These are phyloP conservation scores for Anthracocystis walkeri DNA, from an alignment of 1,284 basidiomycete species.

Conservation along the genomic window DNA sequence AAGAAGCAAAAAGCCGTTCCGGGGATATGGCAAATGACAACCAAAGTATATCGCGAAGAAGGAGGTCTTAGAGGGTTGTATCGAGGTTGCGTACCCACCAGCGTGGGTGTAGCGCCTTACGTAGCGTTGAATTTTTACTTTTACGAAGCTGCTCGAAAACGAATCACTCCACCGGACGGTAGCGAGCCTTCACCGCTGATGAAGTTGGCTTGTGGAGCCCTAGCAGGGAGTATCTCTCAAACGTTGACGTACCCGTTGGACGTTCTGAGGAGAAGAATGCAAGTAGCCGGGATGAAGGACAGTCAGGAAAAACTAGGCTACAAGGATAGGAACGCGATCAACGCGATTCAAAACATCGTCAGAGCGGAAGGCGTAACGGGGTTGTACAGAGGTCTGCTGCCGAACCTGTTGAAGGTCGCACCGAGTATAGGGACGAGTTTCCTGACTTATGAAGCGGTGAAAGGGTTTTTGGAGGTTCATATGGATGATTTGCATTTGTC, in stretches of 20 bases:
- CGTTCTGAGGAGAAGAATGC: constrained; percentile 92
- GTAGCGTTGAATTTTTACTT: constrained; percentile 72
- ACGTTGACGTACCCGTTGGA: constrained; percentile 96
- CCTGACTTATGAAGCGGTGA: constrained; percentile 62
- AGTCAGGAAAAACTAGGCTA: constrained; percentile 75
- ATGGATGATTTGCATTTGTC: constrained; percentile 34
- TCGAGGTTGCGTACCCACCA: constrained; percentile 86
- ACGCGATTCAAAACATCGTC: constrained; percentile 80
- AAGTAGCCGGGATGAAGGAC: constrained; percentile 85
- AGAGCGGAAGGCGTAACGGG: constrained; percentile 80
- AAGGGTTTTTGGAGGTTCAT: constrained; percentile 42
- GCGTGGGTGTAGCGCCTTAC: constrained; percentile 91
- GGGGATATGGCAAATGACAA: constrained; percentile 87
- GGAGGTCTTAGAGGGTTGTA: constrained; percentile 88
- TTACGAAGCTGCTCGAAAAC: constrained; percentile 67
- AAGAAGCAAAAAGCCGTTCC: constrained; percentile 70
- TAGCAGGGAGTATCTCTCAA: constrained; percentile 81
- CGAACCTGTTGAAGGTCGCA: constrained; percentile 83
- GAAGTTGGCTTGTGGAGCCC: constrained; percentile 72
- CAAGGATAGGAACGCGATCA: constrained; percentile 76
- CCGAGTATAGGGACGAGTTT: constrained; percentile 67
- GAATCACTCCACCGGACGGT: constrained; percentile 58
- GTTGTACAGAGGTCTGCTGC: constrained; percentile 88
- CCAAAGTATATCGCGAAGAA: constrained; percentile 88
- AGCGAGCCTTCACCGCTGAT: constrained; percentile 48